These are phyloP conservation scores for Fragaria ananassa DNA, from an alignment of 306 rosid genomes.

Conservation along the genomic window DNA sequence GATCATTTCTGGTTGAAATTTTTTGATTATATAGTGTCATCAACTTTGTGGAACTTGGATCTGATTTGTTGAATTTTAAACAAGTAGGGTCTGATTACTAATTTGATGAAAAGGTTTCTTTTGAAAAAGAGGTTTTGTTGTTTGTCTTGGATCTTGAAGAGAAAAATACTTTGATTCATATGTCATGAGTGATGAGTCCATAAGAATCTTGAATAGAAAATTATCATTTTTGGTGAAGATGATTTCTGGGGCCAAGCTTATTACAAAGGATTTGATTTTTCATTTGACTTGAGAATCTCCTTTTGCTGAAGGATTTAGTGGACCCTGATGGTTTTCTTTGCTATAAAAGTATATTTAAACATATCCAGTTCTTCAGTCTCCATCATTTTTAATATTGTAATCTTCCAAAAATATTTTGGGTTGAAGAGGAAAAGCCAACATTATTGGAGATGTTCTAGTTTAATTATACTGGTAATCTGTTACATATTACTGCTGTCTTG, in stretches of 20 bases:
- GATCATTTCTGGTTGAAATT: neutral
- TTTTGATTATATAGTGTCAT: neutral
- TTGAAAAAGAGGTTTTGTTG: constrained; percentile 1
- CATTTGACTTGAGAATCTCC: neutral
- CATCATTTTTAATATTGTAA: neutral
- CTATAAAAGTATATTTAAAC: neutral
- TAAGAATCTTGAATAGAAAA: neutral
- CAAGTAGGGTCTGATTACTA: neutral
- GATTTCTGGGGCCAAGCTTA: constrained; percentile 4
- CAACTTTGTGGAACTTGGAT: neutral
- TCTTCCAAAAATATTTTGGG: constrained; percentile 3
- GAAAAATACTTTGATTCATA: neutral
- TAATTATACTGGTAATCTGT: neutral
- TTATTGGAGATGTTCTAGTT: neutral
- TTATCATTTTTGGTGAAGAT: neutral
- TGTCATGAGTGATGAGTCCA: neutral
- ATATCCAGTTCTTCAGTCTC: neutral
- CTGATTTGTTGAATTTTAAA: neutral
- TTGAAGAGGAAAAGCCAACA: neutral
- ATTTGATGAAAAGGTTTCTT: neutral
- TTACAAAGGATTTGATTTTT: neutral
- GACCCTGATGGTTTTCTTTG: constrained; percentile 4
- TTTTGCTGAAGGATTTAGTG: constrained; percentile 6
- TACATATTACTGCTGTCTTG: neutral
- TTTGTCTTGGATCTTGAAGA: neutral